A percentile compares a stretch with the other conserved stretches of the same genome.
These are phyloP conservation scores for Phytophthora capsici DNA, from an alignment of 352 stramenopile genomes.

Conservation along the genomic window DNA sequence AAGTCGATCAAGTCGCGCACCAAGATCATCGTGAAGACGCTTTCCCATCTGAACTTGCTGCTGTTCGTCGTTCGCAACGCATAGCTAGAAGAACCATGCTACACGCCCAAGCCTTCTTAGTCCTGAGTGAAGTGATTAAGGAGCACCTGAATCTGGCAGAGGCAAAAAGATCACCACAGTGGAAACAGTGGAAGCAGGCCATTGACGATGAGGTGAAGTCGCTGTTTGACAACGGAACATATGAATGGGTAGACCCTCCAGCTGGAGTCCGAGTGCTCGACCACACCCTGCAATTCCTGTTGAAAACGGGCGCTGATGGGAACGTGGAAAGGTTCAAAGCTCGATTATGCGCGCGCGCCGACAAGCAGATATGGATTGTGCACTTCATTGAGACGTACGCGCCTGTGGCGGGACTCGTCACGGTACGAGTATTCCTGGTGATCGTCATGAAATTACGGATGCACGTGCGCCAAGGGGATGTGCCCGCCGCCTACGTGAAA, in stretches of 20 bases:
- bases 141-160: neutral
- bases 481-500: too few relatives aligned
- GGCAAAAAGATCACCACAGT: neutral
- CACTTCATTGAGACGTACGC: too few relatives aligned
- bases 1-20: too few relatives aligned
- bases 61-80: neutral
- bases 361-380: neutral
- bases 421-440: neutral
- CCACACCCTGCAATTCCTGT: neutral
- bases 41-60: neutral
- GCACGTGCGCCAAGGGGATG: too few relatives aligned
- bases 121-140: neutral
- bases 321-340: neutral
- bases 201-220: too few relatives aligned
- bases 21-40: neutral
- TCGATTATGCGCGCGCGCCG: neutral
- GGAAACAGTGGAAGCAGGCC: too few relatives aligned
- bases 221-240: neutral
- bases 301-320: neutral
- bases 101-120: neutral
- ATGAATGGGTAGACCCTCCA: neutral
- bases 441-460: too few relatives aligned
- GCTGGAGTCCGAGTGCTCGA: too few relatives aligned
- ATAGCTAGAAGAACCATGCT: neutral
- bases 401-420: neutral